Base-by-base conservation (phyloP, 495 filamentous ascomycete genomes). In the Usnea hakonensis region DNA sequence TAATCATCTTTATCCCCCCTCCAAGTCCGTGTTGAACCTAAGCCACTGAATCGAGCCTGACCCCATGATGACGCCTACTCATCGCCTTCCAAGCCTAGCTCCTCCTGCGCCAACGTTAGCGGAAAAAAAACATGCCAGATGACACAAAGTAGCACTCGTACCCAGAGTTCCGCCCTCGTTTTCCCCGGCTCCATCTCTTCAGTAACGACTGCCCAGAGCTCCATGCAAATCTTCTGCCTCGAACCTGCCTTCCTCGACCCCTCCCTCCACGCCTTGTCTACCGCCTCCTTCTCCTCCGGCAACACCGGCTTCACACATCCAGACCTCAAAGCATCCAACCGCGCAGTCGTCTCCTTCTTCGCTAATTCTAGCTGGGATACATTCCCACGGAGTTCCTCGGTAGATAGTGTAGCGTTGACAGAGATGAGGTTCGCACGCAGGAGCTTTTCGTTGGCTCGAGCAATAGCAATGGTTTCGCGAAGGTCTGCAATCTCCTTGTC, bases 381-480 rank as follows among this genome's bases (percentile, higher is more conserved):
- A 17, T 73, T 72, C 40, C 71, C 64, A 26, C 74, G 73, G 10
- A 89, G 77, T 37, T 82, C 78, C 10, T 76, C 68, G 23, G 83
- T 77, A 17, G 82, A 77, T 23, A 85, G 78, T 21, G 76, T 79
- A 30, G 79, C 69, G 28, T 74, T 73, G 6, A 86, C 69, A 10
- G 74, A 70, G 32, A 72, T 64, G 43, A 89, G 76, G 21, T 78
- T 75, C 30, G 74, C 70, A 53, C 77, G 77, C 21, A 79, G 69
- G 57, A 75, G 70, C 64, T 85, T 87, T 64, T 83, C 80, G 19
- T 74, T 70, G 32, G 74, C 63, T 67, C 80, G 83, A 37, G 81
- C 68, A 23, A 64, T 63, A 6, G 76, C 68, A 28, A 87, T 75
- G 37, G 78, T 66, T n/a, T 74, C 73, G 57, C 79, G 79, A 28